These are phyloP conservation scores for Trichoderma koningii DNA, from an alignment of 2,329 filamentous ascomycete species.

Conservation along the genomic window DNA sequence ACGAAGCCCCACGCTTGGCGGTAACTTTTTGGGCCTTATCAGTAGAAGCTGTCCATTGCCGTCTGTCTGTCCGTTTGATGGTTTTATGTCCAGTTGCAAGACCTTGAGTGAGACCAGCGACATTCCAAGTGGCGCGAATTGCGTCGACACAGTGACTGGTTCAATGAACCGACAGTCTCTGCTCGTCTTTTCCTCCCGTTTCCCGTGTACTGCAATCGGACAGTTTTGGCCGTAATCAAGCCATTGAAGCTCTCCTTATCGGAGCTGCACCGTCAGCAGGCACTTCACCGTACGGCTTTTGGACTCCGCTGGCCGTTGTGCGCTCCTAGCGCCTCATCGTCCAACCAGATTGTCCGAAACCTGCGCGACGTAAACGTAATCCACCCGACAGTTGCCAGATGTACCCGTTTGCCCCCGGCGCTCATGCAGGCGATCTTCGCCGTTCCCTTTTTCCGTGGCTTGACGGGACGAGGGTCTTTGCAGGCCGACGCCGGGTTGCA, in stretches of 20 bases:
- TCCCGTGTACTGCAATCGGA: neutral
- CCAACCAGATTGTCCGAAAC: slow-evolving; percentile 36
- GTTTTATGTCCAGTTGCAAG: neutral
- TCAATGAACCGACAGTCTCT: neutral
- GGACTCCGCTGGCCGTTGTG: slow-evolving; percentile 17
- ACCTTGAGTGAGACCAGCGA: neutral
- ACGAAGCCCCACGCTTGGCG: slow-evolving; percentile 22
- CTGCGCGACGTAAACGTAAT: slow-evolving; percentile 32
- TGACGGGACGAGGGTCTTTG: slow-evolving; percentile 25
- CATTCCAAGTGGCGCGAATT: neutral
- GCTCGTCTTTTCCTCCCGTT: neutral
- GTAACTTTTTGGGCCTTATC: slow-evolving; percentile 1
- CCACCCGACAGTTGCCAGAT: slow-evolving; percentile 31
- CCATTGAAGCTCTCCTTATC: neutral
- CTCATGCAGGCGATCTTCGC: slow-evolving; percentile 28
- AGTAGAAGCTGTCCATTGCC: neutral
- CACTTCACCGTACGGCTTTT: slow-evolving; percentile 22
- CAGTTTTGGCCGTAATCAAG: neutral
- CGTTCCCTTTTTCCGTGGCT: slow-evolving; percentile 12
- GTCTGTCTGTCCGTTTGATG: neutral
- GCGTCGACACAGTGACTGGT: neutral
- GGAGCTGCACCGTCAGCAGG: slow-evolving; percentile 16
- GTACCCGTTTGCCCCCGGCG: slow-evolving; percentile 27
- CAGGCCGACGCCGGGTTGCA: slow-evolving; percentile 27
- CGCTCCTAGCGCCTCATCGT: slow-evolving; percentile 31